Conservation (phyloP, 495 filamentous ascomycete genomes). For the Trichoderma parareesei region DNA sequence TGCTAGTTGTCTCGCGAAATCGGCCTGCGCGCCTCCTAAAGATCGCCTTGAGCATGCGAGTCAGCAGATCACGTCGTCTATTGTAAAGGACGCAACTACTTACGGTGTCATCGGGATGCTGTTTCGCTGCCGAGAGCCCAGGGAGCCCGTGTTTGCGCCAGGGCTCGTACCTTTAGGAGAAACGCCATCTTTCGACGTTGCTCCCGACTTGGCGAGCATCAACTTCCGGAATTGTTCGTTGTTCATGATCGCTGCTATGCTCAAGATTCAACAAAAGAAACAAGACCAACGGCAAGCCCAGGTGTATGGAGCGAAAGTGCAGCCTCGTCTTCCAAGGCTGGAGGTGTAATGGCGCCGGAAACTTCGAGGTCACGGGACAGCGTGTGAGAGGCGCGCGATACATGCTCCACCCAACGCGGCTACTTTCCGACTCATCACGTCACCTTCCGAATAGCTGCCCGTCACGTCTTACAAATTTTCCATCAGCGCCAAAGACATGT, state of each 20-base stretch:
- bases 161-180: constrained; percentile 23
- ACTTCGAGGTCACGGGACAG: constrained; percentile 21
- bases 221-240: constrained; percentile 92
- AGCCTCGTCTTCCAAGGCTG: constrained; percentile 6
- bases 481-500: neutral
- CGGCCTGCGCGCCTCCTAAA: constrained; percentile 47
- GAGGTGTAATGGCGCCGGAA: neutral
- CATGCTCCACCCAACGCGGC: constrained; percentile 10
- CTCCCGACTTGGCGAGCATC: constrained; percentile 45
- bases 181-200: constrained; percentile 29
- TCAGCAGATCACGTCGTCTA: constrained; percentile 19
- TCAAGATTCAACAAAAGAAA: neutral
- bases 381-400: constrained; percentile 17
- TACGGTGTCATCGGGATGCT: constrained; percentile 87
- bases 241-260: constrained; percentile 55
- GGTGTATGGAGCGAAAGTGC: neutral
- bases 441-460: neutral
- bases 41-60: constrained; percentile 48
- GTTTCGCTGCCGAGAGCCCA: constrained; percentile 60
- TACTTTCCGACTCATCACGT: constrained; percentile 1
- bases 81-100: constrained; percentile 13
- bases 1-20: constrained; percentile 80
- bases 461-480: neutral
- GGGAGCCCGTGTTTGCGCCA: constrained; percentile 26
- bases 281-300: neutral